Percentiles rank a stretch among this genome's conserved stretches.
Evolutionary conservation across 208 protist species (phyloP).

Genomic region (Trypanosoma grayi): DNA sequence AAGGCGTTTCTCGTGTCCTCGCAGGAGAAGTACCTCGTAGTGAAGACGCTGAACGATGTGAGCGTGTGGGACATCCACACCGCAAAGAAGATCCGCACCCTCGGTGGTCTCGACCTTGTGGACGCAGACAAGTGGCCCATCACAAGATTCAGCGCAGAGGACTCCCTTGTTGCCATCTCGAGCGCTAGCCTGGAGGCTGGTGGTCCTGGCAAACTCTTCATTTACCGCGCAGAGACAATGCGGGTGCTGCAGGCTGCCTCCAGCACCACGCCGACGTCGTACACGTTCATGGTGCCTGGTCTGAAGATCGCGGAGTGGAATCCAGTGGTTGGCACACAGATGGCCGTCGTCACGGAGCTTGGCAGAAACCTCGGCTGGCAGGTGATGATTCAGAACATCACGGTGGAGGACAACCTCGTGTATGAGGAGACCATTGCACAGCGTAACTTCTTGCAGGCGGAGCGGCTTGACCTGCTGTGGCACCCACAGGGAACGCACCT

Average conservation of each 20-base stretch:
- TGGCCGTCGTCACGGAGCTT: slow-evolving; percentile 64
- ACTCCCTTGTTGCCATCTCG: slow-evolving; percentile 80
- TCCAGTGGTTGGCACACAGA: slow-evolving; percentile 68
- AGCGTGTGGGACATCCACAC: slow-evolving; percentile 79
- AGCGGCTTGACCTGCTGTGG: slow-evolving; percentile 83
- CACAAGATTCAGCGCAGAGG: slow-evolving; percentile 82
- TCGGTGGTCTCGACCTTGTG: slow-evolving; percentile 79
- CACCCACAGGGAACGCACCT: slow-evolving; percentile 84
- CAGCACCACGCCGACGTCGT: slow-evolving; percentile 23
- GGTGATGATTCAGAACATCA: slow-evolving; percentile 72
- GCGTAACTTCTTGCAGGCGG: slow-evolving; percentile 79
- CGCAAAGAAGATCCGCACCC: slow-evolving; percentile 77
- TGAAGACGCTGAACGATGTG: slow-evolving; percentile 78
- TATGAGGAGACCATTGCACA: slow-evolving; percentile 65
- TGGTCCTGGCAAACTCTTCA: slow-evolving; percentile 60
- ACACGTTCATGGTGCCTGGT: slow-evolving; percentile 70
- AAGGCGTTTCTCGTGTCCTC: slow-evolving; percentile 84
- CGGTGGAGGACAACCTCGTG: slow-evolving; percentile 62
- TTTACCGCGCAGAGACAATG: slow-evolving; percentile 82
- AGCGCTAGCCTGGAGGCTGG: slow-evolving; percentile 54
- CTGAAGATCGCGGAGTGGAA: slow-evolving; percentile 89
- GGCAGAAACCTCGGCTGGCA: slow-evolving; percentile 72
- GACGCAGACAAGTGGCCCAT: slow-evolving; percentile 82
- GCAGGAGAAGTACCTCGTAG: slow-evolving; percentile 86
- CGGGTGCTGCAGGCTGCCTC: slow-evolving; percentile 49